Evolutionary conservation across 139 green algal genomes (phyloP).

Genomic region (Nannochloris sp.): DNA sequence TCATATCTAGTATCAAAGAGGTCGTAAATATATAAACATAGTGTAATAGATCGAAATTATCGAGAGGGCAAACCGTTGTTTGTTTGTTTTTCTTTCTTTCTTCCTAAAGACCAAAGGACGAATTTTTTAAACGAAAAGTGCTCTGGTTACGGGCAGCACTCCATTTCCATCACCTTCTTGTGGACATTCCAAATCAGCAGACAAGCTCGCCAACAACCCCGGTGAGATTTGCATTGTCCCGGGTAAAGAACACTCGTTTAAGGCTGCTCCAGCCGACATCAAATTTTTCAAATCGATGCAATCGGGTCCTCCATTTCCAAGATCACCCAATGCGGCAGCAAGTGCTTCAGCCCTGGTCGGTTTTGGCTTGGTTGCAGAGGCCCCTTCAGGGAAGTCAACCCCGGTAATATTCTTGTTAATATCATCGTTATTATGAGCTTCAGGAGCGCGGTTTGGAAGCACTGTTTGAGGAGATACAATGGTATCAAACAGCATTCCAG

Average conservation of each 20-base stretch:
- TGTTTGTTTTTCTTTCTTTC: no score
- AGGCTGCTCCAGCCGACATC: no score
- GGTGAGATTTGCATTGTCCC: no score
- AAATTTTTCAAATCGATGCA: not conserved
- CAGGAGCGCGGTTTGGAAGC: not conserved
- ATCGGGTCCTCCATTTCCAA: not conserved
- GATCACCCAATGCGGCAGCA: not conserved
- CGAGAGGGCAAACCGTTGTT: no score
- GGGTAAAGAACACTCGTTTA: no score
- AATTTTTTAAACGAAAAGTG: no score
- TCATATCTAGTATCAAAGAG: not conserved
- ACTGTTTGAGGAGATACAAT: slow-evolving; percentile 6
- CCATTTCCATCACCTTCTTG: no score
- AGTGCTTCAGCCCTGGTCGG: not conserved
- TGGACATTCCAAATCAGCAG: no score
- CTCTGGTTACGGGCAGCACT: no score
- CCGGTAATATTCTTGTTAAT: not conserved
- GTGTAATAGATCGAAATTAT: not conserved
- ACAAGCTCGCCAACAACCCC: no score
- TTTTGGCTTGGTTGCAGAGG: slow-evolving; percentile 3
- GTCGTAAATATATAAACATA: not conserved
- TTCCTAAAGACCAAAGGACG: no score
- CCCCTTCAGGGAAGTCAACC: not conserved
- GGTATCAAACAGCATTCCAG: slow-evolving; percentile 6
- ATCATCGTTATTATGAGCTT: no score